A percentile compares a stretch with the other conserved stretches of the same genome.
Evolutionary conservation across 2,329 filamentous ascomycete species (phyloP).

Genomic region (Fusarium longipes): DNA sequence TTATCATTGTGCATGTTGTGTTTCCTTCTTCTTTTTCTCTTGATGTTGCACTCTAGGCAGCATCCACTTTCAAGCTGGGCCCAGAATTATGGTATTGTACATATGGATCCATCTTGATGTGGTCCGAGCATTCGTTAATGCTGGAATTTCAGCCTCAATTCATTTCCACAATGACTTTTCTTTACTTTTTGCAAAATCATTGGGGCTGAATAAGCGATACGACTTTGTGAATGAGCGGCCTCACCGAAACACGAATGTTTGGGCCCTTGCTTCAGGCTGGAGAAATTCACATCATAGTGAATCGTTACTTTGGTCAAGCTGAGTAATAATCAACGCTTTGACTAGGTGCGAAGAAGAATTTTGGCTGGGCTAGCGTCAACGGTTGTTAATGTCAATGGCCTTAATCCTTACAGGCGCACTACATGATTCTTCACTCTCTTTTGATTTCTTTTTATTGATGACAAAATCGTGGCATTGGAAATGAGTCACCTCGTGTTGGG

Average conservation of each 20-base stretch:
- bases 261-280: neutral
- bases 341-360: conserved; percentile 2
- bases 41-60: neutral
- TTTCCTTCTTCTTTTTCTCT: neutral
- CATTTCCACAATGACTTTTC: conserved; percentile 3
- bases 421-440: neutral
- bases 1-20: conserved; percentile 11
- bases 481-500: conserved; percentile 30
- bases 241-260: conserved; percentile 29
- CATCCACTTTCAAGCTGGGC: conserved; percentile 16
- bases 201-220: neutral
- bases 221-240: conserved; percentile 8
- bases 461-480: conserved; percentile 26
- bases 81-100: neutral
- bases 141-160: conserved; percentile 29
- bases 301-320: neutral
- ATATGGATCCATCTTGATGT: neutral
- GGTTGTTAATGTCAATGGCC: conserved; percentile 24
- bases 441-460: conserved; percentile 5
- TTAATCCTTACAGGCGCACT: neutral
- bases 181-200: neutral
- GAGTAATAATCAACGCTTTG: neutral
- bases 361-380: conserved; percentile 17
- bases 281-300: conserved; percentile 12
- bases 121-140: conserved; percentile 2